A percentile compares a stretch with the other conserved stretches of the same genome.
Evolutionary conservation across 768 basidiomycete species (phyloP).

Genomic region (Trametes meyenii): DNA sequence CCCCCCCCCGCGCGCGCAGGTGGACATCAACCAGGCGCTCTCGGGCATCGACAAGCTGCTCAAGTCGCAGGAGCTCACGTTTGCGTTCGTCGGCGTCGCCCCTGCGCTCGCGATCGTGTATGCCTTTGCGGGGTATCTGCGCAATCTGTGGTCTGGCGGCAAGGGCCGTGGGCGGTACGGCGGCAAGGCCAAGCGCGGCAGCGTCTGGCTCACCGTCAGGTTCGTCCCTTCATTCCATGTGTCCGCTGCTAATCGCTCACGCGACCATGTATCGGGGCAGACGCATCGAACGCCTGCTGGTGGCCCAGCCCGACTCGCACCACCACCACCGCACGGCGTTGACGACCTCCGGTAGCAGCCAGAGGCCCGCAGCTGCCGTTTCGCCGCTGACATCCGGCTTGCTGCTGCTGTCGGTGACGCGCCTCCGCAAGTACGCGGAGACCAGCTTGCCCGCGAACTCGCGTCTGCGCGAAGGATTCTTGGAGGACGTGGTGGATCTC

Average conservation of each 20-base stretch:
- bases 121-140: constrained; percentile 55
- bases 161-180: constrained; percentile 57
- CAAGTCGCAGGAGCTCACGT: constrained; percentile 92
- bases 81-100: constrained; percentile 95
- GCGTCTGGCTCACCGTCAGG: constrained; percentile 78
- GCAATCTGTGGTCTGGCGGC: constrained; percentile 52
- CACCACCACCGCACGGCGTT: constrained; percentile 23
- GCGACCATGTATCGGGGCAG: constrained; percentile 35
- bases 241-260: background rate
- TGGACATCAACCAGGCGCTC: constrained; percentile 89
- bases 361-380: constrained; percentile 33
- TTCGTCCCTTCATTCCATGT: constrained; percentile 29
- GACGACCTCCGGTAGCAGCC: background rate
- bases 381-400: constrained; percentile 71
- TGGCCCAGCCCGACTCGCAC: constrained; percentile 45
- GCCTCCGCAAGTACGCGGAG: constrained; percentile 67
- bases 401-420: constrained; percentile 69
- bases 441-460: constrained; percentile 57
- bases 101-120: constrained; percentile 86
- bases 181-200: constrained; percentile 52
- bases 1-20: constrained; percentile 49
- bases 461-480: constrained; percentile 71
- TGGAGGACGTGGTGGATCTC: constrained; percentile 83
- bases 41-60: constrained; percentile 92
- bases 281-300: constrained; percentile 70